phyloP scores from a whole-genome alignment of 768 basidiomycete species.

The Trametes elegans region DNA sequence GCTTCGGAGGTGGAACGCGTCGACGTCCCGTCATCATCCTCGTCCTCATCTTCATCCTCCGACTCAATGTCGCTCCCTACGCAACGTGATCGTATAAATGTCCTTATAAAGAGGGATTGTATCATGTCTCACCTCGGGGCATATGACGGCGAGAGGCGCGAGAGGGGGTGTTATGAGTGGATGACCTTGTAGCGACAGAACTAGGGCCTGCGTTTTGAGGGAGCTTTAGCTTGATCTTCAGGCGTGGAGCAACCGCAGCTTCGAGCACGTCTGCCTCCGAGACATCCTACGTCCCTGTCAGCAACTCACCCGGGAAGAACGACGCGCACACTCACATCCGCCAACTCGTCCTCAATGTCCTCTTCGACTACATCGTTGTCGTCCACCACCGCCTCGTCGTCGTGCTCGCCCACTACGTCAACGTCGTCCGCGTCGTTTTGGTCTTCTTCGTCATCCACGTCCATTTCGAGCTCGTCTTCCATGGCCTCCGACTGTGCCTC shows the following conservation, averaged over 20 bases:
- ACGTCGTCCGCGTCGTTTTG: slow-evolving; percentile 22
- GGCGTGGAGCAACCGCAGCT: slow-evolving; percentile 33
- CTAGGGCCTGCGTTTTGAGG: slow-evolving; percentile 31
- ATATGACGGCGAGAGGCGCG: slow-evolving; percentile 19
- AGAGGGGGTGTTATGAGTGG: slow-evolving; percentile 7
- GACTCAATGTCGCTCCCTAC: slow-evolving; percentile 43
- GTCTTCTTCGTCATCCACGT: slow-evolving; percentile 36
- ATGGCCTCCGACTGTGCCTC: slow-evolving; percentile 34
- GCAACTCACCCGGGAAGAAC: background rate
- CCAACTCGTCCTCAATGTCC: slow-evolving; percentile 27
- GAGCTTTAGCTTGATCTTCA: slow-evolving; percentile 64
- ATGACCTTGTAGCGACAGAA: background rate
- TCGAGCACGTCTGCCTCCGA: slow-evolving; percentile 31
- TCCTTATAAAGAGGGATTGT: too few species aligned
- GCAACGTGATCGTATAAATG: too few species aligned
- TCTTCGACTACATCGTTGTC: slow-evolving; percentile 42
- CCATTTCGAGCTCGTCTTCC: slow-evolving; percentile 40
- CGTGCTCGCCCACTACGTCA: slow-evolving; percentile 28
- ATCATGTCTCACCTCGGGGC: slow-evolving; percentile 18
- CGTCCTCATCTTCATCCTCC: slow-evolving; percentile 41
- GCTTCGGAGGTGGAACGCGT: slow-evolving; percentile 29
- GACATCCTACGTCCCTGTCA: slow-evolving; percentile 24
- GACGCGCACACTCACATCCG: slow-evolving; percentile 26
- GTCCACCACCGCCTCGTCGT: slow-evolving; percentile 31
- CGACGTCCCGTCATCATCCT: slow-evolving; percentile 41